Percentiles rank a stretch among this genome's conserved stretches.
phyloP scores from a whole-genome alignment of 495 filamentous ascomycete species.

The Penicillium ochrochloron region DNA sequence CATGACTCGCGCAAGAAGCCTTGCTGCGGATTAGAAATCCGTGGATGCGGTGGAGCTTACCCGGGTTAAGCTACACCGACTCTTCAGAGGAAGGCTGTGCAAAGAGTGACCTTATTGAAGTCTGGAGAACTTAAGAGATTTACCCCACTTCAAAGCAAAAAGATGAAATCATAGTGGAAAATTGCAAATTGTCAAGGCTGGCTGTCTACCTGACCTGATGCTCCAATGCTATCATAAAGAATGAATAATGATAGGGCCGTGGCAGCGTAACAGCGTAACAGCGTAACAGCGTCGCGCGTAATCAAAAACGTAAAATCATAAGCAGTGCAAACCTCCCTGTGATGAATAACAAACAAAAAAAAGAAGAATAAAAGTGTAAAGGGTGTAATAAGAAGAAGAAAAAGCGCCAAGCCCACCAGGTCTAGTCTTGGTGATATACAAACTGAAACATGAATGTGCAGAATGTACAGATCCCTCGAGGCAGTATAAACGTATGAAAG shows the following conservation, averaged over 20 bases:
- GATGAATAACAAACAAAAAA: not conserved
- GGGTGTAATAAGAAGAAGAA: not conserved
- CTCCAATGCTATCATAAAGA: not conserved
- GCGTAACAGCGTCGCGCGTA: not conserved
- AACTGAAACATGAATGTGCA: not conserved
- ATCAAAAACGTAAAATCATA: not conserved
- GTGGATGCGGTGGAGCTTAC: not conserved
- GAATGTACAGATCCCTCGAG: not conserved
- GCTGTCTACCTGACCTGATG: not conserved
- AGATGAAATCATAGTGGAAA: not conserved
- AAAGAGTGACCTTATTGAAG: not conserved
- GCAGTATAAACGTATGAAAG: not conserved
- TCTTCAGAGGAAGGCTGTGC: not conserved
- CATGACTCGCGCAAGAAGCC: constrained; percentile 7
- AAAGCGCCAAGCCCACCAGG: not conserved
- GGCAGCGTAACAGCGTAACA: not conserved
- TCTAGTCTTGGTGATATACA: constrained; percentile 6
- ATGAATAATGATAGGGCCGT: not conserved
- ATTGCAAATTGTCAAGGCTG: not conserved
- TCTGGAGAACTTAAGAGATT: no score
- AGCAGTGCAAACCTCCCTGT: not conserved
- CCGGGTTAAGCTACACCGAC: not conserved
- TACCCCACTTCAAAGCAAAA: not conserved
- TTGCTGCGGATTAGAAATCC: not conserved
- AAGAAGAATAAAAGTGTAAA: not conserved